These are phyloP conservation scores for Phytophthora sp. DNA, from an alignment of 352 stramenopile species.

Conservation along the genomic window DNA sequence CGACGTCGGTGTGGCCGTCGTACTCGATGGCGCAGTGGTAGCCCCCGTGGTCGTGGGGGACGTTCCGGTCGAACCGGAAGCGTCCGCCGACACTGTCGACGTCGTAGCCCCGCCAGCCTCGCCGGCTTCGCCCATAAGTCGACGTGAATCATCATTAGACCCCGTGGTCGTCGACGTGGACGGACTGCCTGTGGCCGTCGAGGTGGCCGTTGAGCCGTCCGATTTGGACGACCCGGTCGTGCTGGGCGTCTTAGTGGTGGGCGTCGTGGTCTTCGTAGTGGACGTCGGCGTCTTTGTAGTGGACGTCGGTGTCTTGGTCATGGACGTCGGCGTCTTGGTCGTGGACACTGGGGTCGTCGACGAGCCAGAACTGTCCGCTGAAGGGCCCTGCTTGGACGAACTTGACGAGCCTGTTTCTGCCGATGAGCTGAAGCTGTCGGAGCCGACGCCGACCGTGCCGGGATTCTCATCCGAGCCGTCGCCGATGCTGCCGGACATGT, in stretches of 20 bases:
- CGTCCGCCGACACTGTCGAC: slow-evolving; percentile 14
- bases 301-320: slow-evolving; percentile 27
- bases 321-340: slow-evolving; percentile 33
- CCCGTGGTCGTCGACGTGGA: slow-evolving; percentile 24
- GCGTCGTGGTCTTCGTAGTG: slow-evolving; percentile 34
- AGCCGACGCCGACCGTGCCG: slow-evolving; percentile 19
- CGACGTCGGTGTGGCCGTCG: slow-evolving; percentile 23
- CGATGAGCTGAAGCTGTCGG: slow-evolving; percentile 16
- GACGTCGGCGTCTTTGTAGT: slow-evolving; percentile 29
- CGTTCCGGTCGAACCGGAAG: slow-evolving; percentile 5
- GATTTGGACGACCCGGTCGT: slow-evolving; percentile 27
- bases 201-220: slow-evolving; percentile 27
- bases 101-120: slow-evolving; percentile 28
- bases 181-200: slow-evolving; percentile 28
- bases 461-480: slow-evolving; percentile 23
- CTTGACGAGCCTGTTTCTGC: background rate
- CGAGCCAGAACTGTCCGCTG: slow-evolving; percentile 6
- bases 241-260: slow-evolving; percentile 23
- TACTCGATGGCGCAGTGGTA: slow-evolving; percentile 4
- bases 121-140: slow-evolving; percentile 20
- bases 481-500: slow-evolving; percentile 29
- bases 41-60: background rate
- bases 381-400: background rate
- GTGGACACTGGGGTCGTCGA: slow-evolving; percentile 29
- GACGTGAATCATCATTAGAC: slow-evolving; percentile 21